These are phyloP conservation scores for Xerocomellus chrysenteron DNA, from an alignment of 768 basidiomycete species.

Conservation along the genomic window DNA sequence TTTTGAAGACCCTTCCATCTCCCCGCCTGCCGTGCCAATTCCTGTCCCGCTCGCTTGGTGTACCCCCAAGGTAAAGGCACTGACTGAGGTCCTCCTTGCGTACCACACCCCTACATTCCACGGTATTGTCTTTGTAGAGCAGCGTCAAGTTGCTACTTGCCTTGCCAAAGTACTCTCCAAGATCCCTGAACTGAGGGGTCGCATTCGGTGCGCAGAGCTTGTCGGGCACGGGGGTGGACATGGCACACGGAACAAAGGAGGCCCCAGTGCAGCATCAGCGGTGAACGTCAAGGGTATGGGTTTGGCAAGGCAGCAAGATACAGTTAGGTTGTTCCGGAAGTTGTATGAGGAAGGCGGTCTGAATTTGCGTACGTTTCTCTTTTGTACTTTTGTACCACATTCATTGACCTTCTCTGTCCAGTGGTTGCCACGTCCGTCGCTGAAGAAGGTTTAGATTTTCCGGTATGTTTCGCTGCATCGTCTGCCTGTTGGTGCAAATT, in stretches of 20 bases:
- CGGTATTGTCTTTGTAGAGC: slow-evolving; percentile 84
- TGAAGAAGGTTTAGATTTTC: slow-evolving; percentile 91
- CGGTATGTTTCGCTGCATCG: slow-evolving; percentile 41
- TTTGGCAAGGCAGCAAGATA: slow-evolving; percentile 52
- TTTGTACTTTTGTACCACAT: background rate
- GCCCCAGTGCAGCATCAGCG: slow-evolving; percentile 18
- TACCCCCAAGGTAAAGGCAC: slow-evolving; percentile 65
- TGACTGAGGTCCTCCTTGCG: slow-evolving; percentile 60
- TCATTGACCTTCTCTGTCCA: slow-evolving; percentile 21
- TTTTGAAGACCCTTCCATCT: slow-evolving; percentile 34
- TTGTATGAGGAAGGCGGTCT: slow-evolving; percentile 62
- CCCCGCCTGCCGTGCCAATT: slow-evolving; percentile 35
- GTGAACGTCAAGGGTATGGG: slow-evolving; percentile 52
- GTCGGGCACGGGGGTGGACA: slow-evolving; percentile 63
- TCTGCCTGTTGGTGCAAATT: background rate
- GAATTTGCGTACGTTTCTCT: slow-evolving; percentile 58
- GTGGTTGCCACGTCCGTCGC: slow-evolving; percentile 86
- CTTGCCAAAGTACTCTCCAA: slow-evolving; percentile 63
- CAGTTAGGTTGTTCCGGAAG: slow-evolving; percentile 62
- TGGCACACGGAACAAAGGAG: slow-evolving; percentile 22
- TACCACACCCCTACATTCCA: slow-evolving; percentile 62
- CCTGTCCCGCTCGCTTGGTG: slow-evolving; percentile 59
- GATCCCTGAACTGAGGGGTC: slow-evolving; percentile 54
- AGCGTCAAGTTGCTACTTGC: slow-evolving; percentile 74
- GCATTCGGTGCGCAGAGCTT: slow-evolving; percentile 61